Percentiles rank a stretch among this genome's conserved stretches.
Conservation (phyloP, 345 rosid species). For the Brassica juncea region DNA sequence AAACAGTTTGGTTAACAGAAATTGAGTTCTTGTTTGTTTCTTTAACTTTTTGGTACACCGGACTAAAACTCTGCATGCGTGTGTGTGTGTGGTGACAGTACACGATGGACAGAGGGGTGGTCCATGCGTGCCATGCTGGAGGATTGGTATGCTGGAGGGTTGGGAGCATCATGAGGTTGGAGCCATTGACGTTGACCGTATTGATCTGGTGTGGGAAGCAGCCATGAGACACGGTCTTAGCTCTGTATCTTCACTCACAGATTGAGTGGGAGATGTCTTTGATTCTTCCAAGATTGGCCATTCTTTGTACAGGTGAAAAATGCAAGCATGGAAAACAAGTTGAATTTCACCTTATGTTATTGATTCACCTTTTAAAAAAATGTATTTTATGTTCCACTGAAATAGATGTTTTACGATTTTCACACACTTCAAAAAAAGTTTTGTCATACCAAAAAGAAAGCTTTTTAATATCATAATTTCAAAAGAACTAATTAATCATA, state of each 20-base stretch:
- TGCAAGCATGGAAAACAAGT: conserved; percentile 3
- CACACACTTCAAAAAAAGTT: no score
- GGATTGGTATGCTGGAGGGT: conserved; percentile 84
- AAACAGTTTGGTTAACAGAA: not conserved
- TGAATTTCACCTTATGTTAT: conserved; percentile 28
- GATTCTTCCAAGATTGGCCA: conserved; percentile 22
- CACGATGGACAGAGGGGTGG: conserved; percentile 94
- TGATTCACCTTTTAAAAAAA: conserved; percentile 4
- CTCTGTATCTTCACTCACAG: conserved; percentile 50
- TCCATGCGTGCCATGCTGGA: conserved; percentile 98
- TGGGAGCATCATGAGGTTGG: conserved; percentile 98
- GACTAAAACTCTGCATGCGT: not conserved
- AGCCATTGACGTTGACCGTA: conserved; percentile 79
- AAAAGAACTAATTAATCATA: no score
- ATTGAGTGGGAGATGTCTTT: conserved; percentile 22
- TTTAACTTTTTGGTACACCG: not conserved
- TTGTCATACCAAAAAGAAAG: no score
- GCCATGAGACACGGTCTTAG: conserved; percentile 78
- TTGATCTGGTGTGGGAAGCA: conserved; percentile 90
- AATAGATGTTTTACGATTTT: no score
- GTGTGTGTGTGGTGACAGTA: conserved; percentile 58
- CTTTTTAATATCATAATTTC: no score
- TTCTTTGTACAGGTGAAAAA: conserved; percentile 40
- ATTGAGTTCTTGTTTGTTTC: not conserved
- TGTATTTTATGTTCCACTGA: not conserved